Conservation (phyloP, 805 yeast species). For the Starmerella apicola region DNA sequence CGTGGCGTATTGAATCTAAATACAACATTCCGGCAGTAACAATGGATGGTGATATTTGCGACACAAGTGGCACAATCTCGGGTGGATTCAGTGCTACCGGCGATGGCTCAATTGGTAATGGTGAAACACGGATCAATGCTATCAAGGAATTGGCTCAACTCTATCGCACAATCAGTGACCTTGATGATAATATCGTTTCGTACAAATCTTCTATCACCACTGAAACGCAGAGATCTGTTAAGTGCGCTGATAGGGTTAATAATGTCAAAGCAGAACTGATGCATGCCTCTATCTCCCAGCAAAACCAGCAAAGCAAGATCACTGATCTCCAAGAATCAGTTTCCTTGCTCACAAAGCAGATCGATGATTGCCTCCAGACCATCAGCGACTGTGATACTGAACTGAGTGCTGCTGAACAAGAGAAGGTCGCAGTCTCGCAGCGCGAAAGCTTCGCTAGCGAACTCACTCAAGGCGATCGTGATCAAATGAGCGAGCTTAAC, state of each 20-base stretch:
- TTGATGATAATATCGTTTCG: slow-evolving; percentile 29
- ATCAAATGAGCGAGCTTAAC: background rate
- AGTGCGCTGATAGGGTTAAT: slow-evolving; percentile 44
- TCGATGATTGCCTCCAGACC: background rate
- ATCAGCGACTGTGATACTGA: background rate
- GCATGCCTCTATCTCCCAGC: background rate
- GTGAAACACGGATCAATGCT: background rate
- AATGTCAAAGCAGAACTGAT: slow-evolving; percentile 40
- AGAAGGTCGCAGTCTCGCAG: background rate
- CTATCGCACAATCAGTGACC: background rate
- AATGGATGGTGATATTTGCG: slow-evolving; percentile 82
- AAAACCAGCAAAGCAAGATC: background rate
- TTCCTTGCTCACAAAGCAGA: background rate
- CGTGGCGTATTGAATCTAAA: slow-evolving; percentile 1
- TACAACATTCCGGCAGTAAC: slow-evolving; percentile 67
- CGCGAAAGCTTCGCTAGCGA: slow-evolving; percentile 1
- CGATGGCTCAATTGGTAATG: background rate
- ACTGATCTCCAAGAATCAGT: background rate
- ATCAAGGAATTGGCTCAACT: slow-evolving; percentile 3
- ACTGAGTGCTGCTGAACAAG: background rate
- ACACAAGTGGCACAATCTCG: slow-evolving; percentile 66
- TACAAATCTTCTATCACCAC: slow-evolving; percentile 44
- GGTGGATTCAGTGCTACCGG: slow-evolving; percentile 45
- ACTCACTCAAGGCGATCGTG: slow-evolving; percentile 3
- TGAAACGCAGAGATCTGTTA: slow-evolving; percentile 5